Evolutionary conservation across 2,329 filamentous ascomycete genomes (phyloP).

Genomic region (Blastomyces parvus): DNA sequence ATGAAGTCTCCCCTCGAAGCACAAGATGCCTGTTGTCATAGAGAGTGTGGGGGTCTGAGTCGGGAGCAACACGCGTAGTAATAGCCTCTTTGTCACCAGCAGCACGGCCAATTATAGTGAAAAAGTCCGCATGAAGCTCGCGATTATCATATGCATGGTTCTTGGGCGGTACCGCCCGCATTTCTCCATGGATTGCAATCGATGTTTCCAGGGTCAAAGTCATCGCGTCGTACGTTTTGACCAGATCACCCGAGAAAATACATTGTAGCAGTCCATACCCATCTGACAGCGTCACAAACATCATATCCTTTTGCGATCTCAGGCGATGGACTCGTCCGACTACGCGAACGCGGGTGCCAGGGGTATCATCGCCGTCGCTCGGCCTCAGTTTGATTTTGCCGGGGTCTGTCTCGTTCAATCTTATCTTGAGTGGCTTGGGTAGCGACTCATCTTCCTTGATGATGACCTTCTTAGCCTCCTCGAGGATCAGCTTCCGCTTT

Average conservation of each 20-base stretch:
- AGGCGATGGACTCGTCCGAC: slow-evolving; percentile 74
- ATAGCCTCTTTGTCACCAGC: slow-evolving; percentile 84
- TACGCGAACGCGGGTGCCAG: slow-evolving; percentile 66
- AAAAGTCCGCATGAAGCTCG: slow-evolving; percentile 86
- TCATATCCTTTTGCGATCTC: slow-evolving; percentile 70
- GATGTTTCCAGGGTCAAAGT: slow-evolving; percentile 82
- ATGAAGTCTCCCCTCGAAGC: slow-evolving; percentile 72
- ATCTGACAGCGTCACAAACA: slow-evolving; percentile 78
- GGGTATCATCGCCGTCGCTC: slow-evolving; percentile 40
- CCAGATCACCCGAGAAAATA: slow-evolving; percentile 68
- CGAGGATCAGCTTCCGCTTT: slow-evolving; percentile 60
- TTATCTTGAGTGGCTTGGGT: slow-evolving; percentile 64
- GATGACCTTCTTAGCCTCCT: slow-evolving; percentile 72
- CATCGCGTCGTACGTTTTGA: slow-evolving; percentile 84
- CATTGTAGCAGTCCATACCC: slow-evolving; percentile 81
- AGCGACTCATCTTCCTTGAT: slow-evolving; percentile 61
- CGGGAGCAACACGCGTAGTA: slow-evolving; percentile 66
- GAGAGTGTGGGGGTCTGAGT: slow-evolving; percentile 61
- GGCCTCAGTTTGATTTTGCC: slow-evolving; percentile 47
- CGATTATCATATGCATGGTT: slow-evolving; percentile 72
- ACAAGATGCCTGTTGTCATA: slow-evolving; percentile 77
- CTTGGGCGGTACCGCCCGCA: slow-evolving; percentile 69
- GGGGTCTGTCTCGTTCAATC: slow-evolving; percentile 61
- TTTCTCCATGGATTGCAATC: slow-evolving; percentile 71
- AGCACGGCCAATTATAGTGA: slow-evolving; percentile 66